Base-by-base conservation (phyloP, 2,329 filamentous ascomycete species). In the Aureobasidium sp. region DNA sequence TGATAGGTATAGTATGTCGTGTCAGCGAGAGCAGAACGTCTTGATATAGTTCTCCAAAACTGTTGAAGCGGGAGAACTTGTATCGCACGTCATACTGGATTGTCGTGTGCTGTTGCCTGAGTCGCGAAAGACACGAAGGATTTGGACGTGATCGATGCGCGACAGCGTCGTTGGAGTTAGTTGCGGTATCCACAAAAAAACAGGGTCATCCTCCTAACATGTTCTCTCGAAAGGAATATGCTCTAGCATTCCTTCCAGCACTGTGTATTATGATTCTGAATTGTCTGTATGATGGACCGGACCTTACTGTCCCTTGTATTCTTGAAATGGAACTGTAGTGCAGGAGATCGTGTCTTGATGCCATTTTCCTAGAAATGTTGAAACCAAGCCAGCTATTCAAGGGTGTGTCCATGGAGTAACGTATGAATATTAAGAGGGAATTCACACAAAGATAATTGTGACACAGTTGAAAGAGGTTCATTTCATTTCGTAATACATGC, bases 401-500 rank as follows among this genome's bases (percentile, higher is more conserved):
- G 21, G 21, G 21, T 21, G 21, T 21, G 21, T 21, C 21, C 21
- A 21, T 21, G 21, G 21, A 21, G 21, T 21, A 21, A 21, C 21
- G 21, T 21, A 21, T 21, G 21, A 21, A 21, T 21, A 21, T 21
- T 21, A 21, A 21, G 21, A 21, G 21, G 21, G 21, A 21, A 21
- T 21, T 21, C 21, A 21, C 21, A 21, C 21, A 21, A 21, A 21
- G 21, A 21, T 21, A 21, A 21, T 21, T 21, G 21, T 21, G 21
- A 21, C 21, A 21, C 21, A 21, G 21, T 21, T 21, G 21, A 2
- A 36, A 34, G 14, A 30, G 9, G n/a, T 59, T 50, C 44, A n/a
- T 49, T 49, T 50, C 57, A n/a, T 34, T 59, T 59, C 57, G 57
- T 59, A 59, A 59, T 59, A 59, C 57, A 59, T 50, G 25, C 57